Base-by-base conservation (phyloP, 345 rosid species). In the Aegle marmelos region DNA sequence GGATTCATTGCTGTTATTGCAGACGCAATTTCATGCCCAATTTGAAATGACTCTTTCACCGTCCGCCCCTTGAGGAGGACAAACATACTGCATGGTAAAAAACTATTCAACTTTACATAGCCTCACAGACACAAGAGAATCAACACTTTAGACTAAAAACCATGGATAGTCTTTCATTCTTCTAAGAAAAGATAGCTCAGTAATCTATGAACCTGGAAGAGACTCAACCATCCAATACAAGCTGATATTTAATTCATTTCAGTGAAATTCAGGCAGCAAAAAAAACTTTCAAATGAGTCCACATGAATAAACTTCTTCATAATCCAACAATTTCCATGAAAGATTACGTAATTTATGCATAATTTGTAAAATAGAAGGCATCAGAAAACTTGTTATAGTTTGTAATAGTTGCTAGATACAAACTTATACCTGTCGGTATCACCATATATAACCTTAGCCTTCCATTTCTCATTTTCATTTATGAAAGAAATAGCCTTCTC, bases 401-500 rank as follows among this genome's bases (percentile, higher is more conserved):
- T 71, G 19, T 37, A 65, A 24, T 33, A 64, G 68, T 74, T 63
- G 75, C 53, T 59, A 75, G 56, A 68, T 24, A 71, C 68, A 33
- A 72, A 74, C 28, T 22, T 36, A n/a, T 85, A 95, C 99, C 99
- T 95, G 87, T 95, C 99, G 63, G 99, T 95, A 82, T 93, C 98
- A 57, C 99, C 99, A 89, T 95, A 93, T 68, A 95, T 84, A 81
- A 95, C 97, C 82, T 85, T 89, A 71, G 97, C 97, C 2, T 86
- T 91, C 99, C 98, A 95, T 24, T 84, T 89, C 19, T 89, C 90
- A 83, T 89, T 87, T 79, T 90, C 89, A 86, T 90, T 90, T 72
- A 93, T 91, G 57, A 88, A 85, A 17, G 93, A 86, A 78, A 95
- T 95, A 80, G 99, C 99, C 77, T 82, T 93, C 81, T 95, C 99